Conservation (phyloP, 148 eudicot genomes). For the Amaranthus cruentus region DNA sequence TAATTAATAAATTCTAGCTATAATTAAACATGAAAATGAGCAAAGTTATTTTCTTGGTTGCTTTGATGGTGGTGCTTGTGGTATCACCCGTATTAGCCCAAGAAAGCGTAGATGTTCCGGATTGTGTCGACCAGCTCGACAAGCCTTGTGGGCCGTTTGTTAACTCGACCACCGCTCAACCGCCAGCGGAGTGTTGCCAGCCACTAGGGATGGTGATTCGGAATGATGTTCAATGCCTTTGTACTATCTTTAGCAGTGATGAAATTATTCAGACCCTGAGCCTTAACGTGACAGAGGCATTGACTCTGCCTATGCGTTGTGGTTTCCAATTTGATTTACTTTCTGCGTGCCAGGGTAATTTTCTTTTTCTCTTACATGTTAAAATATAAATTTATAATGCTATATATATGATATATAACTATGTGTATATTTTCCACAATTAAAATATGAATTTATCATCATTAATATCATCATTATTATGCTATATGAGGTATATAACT, state of each 20-base stretch:
- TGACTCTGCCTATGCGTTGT: slow-evolving; percentile 12
- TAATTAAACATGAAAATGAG: neutral
- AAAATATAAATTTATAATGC: too few relatives aligned
- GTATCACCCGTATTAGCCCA: neutral
- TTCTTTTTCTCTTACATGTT: too few relatives aligned
- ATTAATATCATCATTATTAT: too few relatives aligned
- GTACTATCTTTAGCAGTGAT: neutral
- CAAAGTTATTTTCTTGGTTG: neutral
- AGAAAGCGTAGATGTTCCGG: neutral
- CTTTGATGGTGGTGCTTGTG: neutral
- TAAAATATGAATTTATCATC: too few relatives aligned
- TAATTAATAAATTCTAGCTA: too few relatives aligned
- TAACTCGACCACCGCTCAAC: slow-evolving; percentile 7
- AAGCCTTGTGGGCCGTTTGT: neutral
- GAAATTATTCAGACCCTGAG: neutral
- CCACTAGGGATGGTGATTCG: neutral
- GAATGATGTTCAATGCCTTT: slow-evolving; percentile 3
- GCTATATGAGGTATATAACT: too few relatives aligned
- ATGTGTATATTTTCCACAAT: too few relatives aligned
- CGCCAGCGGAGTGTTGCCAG: slow-evolving; percentile 1
- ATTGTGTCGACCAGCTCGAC: slow-evolving; percentile 8
- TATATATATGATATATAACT: too few relatives aligned
- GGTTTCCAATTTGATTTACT: neutral
- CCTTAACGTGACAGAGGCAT: slow-evolving; percentile 3
- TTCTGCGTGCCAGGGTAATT: slow-evolving; percentile 1